A percentile compares a stretch with the other conserved stretches of the same genome.
Conservation (phyloP, 306 rosid species). For the Cucurbita moschata region DNA sequence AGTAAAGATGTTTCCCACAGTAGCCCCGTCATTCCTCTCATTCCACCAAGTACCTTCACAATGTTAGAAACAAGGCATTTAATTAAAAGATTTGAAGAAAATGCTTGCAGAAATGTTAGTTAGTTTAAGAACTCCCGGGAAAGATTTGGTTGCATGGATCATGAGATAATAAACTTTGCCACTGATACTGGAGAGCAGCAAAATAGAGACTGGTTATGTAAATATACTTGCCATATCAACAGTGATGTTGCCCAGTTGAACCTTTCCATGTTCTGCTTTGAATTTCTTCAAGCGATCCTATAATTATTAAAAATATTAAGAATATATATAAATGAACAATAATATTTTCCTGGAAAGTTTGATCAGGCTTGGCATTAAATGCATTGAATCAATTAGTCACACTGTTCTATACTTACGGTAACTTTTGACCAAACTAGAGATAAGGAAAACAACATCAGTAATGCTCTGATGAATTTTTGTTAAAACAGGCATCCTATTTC, state of each 20-base stretch:
- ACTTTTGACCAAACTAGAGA: too few relatives aligned
- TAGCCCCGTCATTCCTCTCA: slow-evolving; percentile 98
- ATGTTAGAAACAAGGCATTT: neutral
- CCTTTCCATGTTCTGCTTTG: slow-evolving; percentile 64
- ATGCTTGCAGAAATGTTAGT: neutral
- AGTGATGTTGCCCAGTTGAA: slow-evolving; percentile 72
- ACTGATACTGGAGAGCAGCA: neutral
- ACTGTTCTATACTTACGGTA: too few relatives aligned
- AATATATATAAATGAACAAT: neutral
- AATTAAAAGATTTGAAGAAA: neutral
- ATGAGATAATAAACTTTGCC: neutral
- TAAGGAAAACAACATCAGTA: too few relatives aligned
- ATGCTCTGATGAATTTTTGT: too few relatives aligned
- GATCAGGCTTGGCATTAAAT: neutral
- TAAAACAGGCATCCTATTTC: too few relatives aligned
- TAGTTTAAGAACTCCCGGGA: neutral
- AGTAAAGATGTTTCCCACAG: slow-evolving; percentile 92
- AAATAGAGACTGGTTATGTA: neutral
- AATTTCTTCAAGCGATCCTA: slow-evolving; percentile 91
- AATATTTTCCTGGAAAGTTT: neutral
- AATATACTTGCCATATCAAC: slow-evolving; percentile 71
- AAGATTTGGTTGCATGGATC: neutral
- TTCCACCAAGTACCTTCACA: slow-evolving; percentile 85
- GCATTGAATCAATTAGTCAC: too few relatives aligned
- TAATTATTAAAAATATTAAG: neutral